These are phyloP conservation scores for Acacia pycnantha DNA, from an alignment of 331 rosid species.

Conservation along the genomic window DNA sequence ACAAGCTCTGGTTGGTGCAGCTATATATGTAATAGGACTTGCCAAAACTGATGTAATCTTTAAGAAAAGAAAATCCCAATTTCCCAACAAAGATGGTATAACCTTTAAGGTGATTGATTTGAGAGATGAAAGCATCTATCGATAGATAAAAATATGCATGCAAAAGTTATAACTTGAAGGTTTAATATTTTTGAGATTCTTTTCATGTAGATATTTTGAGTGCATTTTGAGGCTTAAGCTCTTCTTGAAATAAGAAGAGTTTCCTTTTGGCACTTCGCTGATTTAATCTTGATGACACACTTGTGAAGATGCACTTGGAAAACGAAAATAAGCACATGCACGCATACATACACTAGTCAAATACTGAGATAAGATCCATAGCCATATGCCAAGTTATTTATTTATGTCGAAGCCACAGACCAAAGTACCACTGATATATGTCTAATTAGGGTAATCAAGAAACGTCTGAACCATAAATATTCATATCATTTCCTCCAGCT, in stretches of 20 bases:
- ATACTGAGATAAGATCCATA: not conserved
- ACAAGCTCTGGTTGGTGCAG: not conserved
- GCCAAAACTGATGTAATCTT: not conserved
- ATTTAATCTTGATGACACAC: not conserved
- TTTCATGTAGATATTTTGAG: no score
- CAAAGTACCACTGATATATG: constrained; percentile 17
- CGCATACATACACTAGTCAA: constrained; percentile 1
- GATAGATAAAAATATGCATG: no score
- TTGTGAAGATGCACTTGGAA: not conserved
- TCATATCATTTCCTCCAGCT: constrained; percentile 21
- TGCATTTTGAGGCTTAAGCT: not conserved
- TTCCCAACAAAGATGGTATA: no score
- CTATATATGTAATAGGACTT: not conserved
- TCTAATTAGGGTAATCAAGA: constrained; percentile 2
- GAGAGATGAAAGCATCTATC: no score
- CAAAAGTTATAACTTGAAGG: no score
- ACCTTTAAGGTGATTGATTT: no score
- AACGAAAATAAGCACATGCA: not conserved
- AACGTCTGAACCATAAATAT: not conserved
- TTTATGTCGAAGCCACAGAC: not conserved
- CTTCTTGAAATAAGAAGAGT: not conserved
- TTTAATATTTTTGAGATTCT: no score
- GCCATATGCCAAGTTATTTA: not conserved
- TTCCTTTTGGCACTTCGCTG: not conserved
- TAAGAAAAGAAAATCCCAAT: not conserved